Evolutionary conservation across 1,284 basidiomycete species (phyloP).

Genomic region (Ustilago xerochloae): DNA sequence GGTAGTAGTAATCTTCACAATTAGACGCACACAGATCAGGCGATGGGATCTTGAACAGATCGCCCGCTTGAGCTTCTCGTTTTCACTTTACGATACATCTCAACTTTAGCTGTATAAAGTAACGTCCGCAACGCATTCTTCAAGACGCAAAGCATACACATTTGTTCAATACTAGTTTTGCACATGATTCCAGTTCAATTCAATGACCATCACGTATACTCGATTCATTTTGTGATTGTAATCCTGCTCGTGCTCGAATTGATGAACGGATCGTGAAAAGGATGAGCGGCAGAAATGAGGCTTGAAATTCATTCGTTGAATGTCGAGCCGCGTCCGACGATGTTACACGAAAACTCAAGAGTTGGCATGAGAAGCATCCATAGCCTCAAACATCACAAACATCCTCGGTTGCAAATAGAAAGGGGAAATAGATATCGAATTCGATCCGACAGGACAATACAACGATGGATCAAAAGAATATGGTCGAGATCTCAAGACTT

Average conservation of each 20-base stretch:
- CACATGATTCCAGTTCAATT: conserved; percentile 2
- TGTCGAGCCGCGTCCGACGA: too few species aligned
- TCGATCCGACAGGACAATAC: not conserved
- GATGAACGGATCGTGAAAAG: too few species aligned
- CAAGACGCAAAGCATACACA: not conserved
- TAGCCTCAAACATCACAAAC: not conserved
- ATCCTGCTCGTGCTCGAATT: too few species aligned
- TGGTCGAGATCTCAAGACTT: not conserved
- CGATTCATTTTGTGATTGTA: too few species aligned
- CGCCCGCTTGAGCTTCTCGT: not conserved
- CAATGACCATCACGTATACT: not conserved
- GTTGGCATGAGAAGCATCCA: not conserved
- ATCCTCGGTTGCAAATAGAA: not conserved
- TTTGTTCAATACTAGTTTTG: not conserved
- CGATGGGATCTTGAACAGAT: not conserved
- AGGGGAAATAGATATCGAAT: not conserved
- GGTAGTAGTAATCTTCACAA: not conserved
- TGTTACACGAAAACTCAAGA: too few species aligned
- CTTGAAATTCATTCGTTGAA: too few species aligned
- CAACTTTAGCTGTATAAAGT: conserved; percentile 3
- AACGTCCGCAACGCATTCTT: not conserved
- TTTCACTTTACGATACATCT: not conserved
- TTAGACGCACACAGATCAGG: not conserved
- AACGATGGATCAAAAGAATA: not conserved
- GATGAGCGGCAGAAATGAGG: too few species aligned